phyloP scores from a whole-genome alignment of 805 yeast species.

The Yarrowia keelungensis region DNA sequence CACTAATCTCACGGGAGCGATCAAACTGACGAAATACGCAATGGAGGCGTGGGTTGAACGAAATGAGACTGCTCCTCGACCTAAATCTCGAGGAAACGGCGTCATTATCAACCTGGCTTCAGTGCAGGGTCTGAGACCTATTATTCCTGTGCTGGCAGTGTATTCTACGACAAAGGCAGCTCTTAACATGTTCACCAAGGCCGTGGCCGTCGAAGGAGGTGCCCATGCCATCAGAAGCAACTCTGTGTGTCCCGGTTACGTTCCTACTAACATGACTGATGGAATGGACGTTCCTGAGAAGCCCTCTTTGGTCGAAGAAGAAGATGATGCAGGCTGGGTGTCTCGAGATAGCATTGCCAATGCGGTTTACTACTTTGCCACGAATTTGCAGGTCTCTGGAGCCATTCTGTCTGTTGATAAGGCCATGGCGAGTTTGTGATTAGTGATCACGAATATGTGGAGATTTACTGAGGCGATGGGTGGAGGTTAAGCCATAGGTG shows the following conservation, averaged over 20 bases:
- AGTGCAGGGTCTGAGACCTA: constrained; percentile 58
- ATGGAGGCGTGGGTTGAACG: constrained; percentile 59
- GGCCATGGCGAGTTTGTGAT: constrained; percentile 36
- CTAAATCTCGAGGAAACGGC: constrained; percentile 41
- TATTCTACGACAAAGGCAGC: constrained; percentile 79
- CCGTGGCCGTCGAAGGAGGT: constrained; percentile 66
- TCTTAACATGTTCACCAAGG: constrained; percentile 63
- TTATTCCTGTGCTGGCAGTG: constrained; percentile 64
- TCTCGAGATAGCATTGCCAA: constrained; percentile 42
- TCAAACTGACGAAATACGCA: constrained; percentile 62
- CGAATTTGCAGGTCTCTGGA: constrained; percentile 42
- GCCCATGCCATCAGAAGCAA: constrained; percentile 64
- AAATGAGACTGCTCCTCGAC: background rate
- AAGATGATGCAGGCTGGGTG: constrained; percentile 31
- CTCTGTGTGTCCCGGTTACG: constrained; percentile 70
- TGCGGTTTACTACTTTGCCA: constrained; percentile 42
- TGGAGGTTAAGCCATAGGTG: too few relatives aligned
- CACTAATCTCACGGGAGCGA: constrained; percentile 67
- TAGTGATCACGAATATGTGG: background rate
- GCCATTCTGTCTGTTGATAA: constrained; percentile 42
- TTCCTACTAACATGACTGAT: constrained; percentile 66
- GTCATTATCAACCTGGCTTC: constrained; percentile 72
- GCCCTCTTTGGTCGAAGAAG: constrained; percentile 38
- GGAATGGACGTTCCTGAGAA: constrained; percentile 33
- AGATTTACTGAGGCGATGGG: too few relatives aligned